A percentile compares a stretch with the other conserved stretches of the same genome.
phyloP scores from a whole-genome alignment of 495 filamentous ascomycete genomes.

The Penicillium ucsense region DNA sequence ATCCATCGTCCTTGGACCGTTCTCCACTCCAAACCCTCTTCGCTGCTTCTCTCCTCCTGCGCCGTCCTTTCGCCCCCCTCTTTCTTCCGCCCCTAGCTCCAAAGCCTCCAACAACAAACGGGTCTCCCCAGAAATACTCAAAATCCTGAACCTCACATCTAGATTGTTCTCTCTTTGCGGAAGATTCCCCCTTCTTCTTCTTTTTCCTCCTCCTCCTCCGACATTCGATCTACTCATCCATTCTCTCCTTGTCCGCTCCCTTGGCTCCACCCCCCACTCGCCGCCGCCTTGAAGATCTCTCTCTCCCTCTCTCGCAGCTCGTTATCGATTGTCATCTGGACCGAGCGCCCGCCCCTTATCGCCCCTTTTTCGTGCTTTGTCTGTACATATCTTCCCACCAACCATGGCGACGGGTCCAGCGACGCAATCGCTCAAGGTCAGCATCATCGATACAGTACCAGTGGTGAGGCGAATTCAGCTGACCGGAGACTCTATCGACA shows the following conservation, averaged over 20 bases:
- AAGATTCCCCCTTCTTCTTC: background rate
- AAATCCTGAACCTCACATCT: background rate
- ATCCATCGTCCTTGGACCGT: background rate
- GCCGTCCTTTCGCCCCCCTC: conserved; percentile 1
- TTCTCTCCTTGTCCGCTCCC: background rate
- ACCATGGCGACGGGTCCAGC: conserved; percentile 56
- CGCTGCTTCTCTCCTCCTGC: too few relatives aligned
- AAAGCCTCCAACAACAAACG: conserved; percentile 9
- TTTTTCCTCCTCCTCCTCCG: conserved; percentile 5
- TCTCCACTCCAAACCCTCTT: conserved; percentile 2
- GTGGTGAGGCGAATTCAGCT: conserved; percentile 1
- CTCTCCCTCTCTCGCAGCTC: background rate
- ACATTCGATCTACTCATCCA: conserved; percentile 1
- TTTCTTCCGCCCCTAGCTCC: conserved; percentile 7
- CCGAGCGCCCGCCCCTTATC: conserved; percentile 4
- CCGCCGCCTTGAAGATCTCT: background rate
- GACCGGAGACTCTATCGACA: conserved; percentile 21
- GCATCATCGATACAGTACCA: background rate
- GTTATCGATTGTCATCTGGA: conserved; percentile 10
- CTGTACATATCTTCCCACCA: conserved; percentile 17
- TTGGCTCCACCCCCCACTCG: background rate
- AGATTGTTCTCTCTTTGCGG: background rate
- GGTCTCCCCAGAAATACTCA: background rate
- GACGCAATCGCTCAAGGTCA: conserved; percentile 69
- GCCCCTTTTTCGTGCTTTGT: conserved; percentile 3